These are phyloP conservation scores for Pelargonium fulgidum DNA, from an alignment of 441 rosid genomes.

Conservation along the genomic window DNA sequence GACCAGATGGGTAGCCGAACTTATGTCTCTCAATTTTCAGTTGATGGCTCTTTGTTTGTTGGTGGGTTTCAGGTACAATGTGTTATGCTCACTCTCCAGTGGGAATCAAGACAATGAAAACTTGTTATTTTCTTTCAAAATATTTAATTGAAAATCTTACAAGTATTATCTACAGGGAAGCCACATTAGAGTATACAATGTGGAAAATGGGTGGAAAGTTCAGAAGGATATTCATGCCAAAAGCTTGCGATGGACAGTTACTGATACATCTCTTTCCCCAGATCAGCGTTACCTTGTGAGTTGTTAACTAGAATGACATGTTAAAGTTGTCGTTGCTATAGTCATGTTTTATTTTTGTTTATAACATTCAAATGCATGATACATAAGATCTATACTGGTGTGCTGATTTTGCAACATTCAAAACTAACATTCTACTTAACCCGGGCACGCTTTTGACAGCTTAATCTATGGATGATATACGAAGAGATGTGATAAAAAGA, in stretches of 20 bases:
- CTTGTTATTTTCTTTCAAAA: no score
- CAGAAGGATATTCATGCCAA: conserved; percentile 64
- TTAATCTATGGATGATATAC: background rate
- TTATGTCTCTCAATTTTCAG: conserved; percentile 71
- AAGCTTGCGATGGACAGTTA: conserved; percentile 75
- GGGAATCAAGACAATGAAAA: no score
- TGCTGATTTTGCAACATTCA: no score
- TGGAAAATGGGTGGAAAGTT: conserved; percentile 66
- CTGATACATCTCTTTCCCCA: conserved; percentile 81
- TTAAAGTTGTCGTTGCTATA: background rate
- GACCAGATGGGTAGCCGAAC: conserved; percentile 46
- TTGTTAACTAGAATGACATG: conserved; percentile 12
- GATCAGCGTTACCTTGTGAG: conserved; percentile 67
- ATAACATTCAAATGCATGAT: no score
- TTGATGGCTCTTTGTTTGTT: conserved; percentile 66
- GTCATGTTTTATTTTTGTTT: background rate
- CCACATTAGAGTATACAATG: conserved; percentile 66
- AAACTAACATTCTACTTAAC: no score
- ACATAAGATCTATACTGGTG: no score
- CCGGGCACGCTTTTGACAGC: no score
- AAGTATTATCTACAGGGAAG: conserved; percentile 41
- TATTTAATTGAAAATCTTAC: no score
- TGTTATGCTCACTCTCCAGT: background rate
- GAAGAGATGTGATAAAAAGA: background rate
- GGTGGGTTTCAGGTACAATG: conserved; percentile 55